A percentile compares a stretch with the other conserved stretches of the same genome.
These are phyloP conservation scores for Aphanoascus verrucosus DNA, from an alignment of 2,329 filamentous ascomycete genomes.

Conservation along the genomic window DNA sequence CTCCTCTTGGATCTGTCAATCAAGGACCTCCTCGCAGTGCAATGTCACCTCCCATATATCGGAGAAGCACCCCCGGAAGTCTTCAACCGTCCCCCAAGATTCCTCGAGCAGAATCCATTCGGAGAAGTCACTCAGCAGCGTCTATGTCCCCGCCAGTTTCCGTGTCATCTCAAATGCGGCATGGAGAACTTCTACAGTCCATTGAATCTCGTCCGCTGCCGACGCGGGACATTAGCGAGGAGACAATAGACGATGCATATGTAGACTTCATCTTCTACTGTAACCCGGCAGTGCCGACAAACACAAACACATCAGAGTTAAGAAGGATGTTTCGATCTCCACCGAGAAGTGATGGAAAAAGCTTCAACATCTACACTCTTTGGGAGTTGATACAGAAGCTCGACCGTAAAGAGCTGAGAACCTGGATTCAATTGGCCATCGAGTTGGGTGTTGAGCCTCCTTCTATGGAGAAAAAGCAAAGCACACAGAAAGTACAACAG, in stretches of 20 bases:
- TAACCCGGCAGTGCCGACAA: conserved; percentile 67
- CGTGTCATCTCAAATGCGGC: conserved; percentile 21
- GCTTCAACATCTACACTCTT: conserved; percentile 65
- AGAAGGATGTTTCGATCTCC: conserved; percentile 66
- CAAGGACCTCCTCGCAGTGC: conserved; percentile 21
- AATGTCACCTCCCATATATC: conserved; percentile 30
- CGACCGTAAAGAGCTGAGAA: conserved; percentile 75
- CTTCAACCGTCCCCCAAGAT: conserved; percentile 31
- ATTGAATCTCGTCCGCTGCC: conserved; percentile 49
- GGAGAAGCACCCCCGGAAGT: conserved; percentile 23
- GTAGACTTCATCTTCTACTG: conserved; percentile 79
- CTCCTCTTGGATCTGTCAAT: neutral
- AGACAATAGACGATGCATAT: conserved; percentile 70
- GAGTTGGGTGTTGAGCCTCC: conserved; percentile 82
- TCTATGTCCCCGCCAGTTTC: conserved; percentile 34
- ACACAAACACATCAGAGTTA: conserved; percentile 59
- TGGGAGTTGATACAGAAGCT: conserved; percentile 70
- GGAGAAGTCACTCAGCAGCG: conserved; percentile 24
- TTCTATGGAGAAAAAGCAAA: conserved; percentile 70
- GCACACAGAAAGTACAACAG: conserved; percentile 86
- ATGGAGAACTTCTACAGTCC: conserved; percentile 19
- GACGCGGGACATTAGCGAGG: conserved; percentile 54
- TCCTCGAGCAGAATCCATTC: conserved; percentile 23
- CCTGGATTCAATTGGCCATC: conserved; percentile 79
- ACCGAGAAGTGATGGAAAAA: conserved; percentile 78